Evolutionary conservation across 768 basidiomycete genomes (phyloP).

Genomic region (Termitomyces sp.): DNA sequence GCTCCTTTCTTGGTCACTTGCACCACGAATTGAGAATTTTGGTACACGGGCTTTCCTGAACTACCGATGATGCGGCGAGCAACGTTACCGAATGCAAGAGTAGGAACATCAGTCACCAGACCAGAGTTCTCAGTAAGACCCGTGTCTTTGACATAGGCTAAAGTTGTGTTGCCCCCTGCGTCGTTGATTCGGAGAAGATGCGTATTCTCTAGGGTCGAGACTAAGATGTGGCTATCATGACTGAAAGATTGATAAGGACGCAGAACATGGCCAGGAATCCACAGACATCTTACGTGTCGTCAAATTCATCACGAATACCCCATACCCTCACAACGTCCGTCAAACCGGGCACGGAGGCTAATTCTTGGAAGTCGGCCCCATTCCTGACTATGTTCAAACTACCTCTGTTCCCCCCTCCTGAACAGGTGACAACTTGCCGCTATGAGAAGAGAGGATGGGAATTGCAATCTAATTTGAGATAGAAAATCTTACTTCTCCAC

Average conservation of each 20-base stretch:
- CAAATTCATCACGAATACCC: conserved; percentile 43
- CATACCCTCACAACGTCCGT: conserved; percentile 55
- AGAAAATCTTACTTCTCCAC: conserved; percentile 50
- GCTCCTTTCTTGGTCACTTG: conserved; percentile 66
- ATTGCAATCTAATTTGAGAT: neutral
- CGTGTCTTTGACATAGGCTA: conserved; percentile 30
- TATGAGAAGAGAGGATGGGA: conserved; percentile 19
- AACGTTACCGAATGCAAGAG: conserved; percentile 61
- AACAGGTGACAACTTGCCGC: conserved; percentile 83
- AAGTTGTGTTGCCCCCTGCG: conserved; percentile 31
- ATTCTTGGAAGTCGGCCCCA: conserved; percentile 74
- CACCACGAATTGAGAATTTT: conserved; percentile 50
- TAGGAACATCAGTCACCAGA: conserved; percentile 45
- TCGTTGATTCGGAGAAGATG: conserved; percentile 45
- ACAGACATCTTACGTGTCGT: conserved; percentile 39
- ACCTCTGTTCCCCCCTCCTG: conserved; percentile 74
- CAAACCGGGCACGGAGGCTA: conserved; percentile 53
- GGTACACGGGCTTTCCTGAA: conserved; percentile 23
- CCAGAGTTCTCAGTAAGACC: conserved; percentile 22
- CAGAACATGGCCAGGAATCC: neutral
- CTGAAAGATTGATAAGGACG: conserved; percentile 13
- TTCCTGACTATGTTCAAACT: conserved; percentile 72
- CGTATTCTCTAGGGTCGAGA: conserved; percentile 53
- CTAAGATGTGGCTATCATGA: conserved; percentile 44
- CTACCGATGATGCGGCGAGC: conserved; percentile 26